phyloP scores from a whole-genome alignment of 2,329 filamentous ascomycete genomes.

The Microsporum canis region DNA sequence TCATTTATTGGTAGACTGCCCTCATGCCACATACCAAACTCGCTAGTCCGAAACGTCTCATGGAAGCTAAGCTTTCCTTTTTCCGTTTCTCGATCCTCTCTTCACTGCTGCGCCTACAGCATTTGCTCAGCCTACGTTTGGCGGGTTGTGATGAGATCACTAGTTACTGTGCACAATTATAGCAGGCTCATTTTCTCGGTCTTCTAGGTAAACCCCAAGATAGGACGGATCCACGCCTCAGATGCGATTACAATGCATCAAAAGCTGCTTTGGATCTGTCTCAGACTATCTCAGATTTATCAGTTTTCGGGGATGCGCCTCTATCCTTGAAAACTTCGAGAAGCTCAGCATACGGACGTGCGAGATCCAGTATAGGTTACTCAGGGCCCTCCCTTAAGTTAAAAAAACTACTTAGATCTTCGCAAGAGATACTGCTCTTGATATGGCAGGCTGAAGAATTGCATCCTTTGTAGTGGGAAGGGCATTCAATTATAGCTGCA shows the following conservation, averaged over 20 bases:
- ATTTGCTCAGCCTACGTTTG: conserved; percentile 38
- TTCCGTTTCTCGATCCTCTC: conserved; percentile 39
- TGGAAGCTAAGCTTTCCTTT: conserved; percentile 46
- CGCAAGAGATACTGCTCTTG: conserved; percentile 32
- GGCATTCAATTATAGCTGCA: conserved; percentile 48
- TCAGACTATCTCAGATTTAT: conserved; percentile 29
- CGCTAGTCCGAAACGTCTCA: conserved; percentile 47
- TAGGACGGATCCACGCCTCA: conserved; percentile 73
- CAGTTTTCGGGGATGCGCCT: conserved; percentile 27
- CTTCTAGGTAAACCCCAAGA: conserved; percentile 77
- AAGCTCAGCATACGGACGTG: conserved; percentile 34
- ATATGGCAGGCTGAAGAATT: conserved; percentile 45
- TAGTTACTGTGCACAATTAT: conserved; percentile 57
- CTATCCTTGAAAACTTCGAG: conserved; percentile 20
- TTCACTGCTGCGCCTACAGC: conserved; percentile 40
- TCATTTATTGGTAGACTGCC: conserved; percentile 70
- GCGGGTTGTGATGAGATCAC: conserved; percentile 42
- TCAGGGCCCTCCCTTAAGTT: conserved; percentile 22
- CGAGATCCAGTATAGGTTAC: conserved; percentile 16
- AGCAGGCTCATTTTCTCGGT: conserved; percentile 57
- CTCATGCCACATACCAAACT: conserved; percentile 69
- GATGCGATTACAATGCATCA: conserved; percentile 66
- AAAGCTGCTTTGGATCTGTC: conserved; percentile 56
- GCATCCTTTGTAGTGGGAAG: conserved; percentile 47
- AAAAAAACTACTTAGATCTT: conserved; percentile 31